Evolutionary conservation across 1,284 basidiomycete species (phyloP).

Genomic region (Phellopilus nigrolimitatus): DNA sequence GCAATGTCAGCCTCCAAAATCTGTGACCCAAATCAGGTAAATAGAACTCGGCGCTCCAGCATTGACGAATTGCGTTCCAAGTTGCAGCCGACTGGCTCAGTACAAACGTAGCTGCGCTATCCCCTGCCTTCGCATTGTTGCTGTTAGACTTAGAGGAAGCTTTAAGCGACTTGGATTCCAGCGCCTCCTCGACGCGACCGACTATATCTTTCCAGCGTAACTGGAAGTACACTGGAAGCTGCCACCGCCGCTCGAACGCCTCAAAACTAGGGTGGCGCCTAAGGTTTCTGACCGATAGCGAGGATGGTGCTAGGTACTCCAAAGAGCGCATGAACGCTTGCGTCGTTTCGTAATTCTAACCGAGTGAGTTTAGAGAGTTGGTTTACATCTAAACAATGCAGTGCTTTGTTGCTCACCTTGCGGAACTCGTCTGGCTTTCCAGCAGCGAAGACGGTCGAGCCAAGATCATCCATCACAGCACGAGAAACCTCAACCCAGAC

Average conservation of each 20-base stretch:
- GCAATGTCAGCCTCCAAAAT: constrained; percentile 86
- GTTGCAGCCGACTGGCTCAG: constrained; percentile 63
- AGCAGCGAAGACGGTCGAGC: constrained; percentile 79
- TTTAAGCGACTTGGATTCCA: constrained; percentile 45
- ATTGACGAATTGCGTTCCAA: constrained; percentile 68
- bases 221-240: constrained; percentile 95
- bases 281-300: constrained; percentile 64
- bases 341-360: constrained; percentile 77
- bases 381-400: neutral
- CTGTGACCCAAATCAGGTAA: constrained; percentile 75
- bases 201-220: constrained; percentile 96
- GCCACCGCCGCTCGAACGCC: constrained; percentile 85
- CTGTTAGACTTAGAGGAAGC: constrained; percentile 32
- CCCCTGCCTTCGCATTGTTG: neutral
- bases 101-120: constrained; percentile 37
- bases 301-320: constrained; percentile 78
- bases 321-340: constrained; percentile 83
- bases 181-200: constrained; percentile 61
- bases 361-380: neutral
- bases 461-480: constrained; percentile 81
- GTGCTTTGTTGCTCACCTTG: constrained; percentile 46
- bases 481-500: constrained; percentile 82
- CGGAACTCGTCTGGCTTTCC: constrained; percentile 89
- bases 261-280: constrained; percentile 66
- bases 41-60: constrained; percentile 84